Evolutionary conservation across 2,329 filamentous ascomycete genomes (phyloP).

Genomic region (Moelleriella libera): DNA sequence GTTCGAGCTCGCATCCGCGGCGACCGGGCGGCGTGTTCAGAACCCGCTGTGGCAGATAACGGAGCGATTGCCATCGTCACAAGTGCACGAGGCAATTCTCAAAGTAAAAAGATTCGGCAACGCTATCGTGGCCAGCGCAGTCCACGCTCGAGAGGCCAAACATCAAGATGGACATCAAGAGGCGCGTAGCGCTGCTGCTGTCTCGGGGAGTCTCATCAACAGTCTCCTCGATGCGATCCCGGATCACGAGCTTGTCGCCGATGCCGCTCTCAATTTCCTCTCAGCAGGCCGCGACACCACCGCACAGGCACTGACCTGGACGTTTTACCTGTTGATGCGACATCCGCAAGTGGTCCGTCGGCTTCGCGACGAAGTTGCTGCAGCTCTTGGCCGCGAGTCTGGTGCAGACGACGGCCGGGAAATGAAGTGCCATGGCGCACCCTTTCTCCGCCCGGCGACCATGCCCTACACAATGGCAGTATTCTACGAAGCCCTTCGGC

Average conservation of each 20-base stretch:
- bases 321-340: neutral
- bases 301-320: neutral
- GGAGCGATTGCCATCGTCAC: neutral
- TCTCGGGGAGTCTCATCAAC: neutral
- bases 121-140: neutral
- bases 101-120: neutral
- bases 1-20: neutral
- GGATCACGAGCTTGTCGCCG: neutral
- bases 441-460: neutral
- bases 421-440: neutral
- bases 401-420: no score
- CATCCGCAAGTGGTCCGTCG: neutral
- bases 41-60: neutral
- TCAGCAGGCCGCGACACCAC: neutral
- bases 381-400: no score
- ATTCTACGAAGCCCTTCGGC: neutral
- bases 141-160: neutral
- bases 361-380: neutral
- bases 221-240: neutral
- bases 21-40: neutral
- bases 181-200: neutral
- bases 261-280: neutral
- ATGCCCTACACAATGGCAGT: neutral
- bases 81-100: neutral
- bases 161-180: neutral